Percentiles rank a stretch among this genome's conserved stretches.
Conservation (phyloP, 306 rosid species). For the Comarum palustre region DNA sequence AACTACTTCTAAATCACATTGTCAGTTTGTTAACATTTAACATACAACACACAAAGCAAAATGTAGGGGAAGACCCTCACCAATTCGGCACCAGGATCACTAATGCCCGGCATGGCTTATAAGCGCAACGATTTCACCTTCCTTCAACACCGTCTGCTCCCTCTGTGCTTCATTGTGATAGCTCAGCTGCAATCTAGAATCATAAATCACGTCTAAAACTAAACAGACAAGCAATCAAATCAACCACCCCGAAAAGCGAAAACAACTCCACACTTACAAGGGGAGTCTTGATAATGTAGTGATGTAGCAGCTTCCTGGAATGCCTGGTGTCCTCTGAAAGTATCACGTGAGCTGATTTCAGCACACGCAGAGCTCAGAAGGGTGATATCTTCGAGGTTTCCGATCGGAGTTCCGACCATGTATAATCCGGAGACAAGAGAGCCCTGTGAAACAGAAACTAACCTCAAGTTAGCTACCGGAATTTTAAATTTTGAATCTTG, state of each 20-base stretch:
- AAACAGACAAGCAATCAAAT: background rate
- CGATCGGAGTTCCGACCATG: constrained; percentile 86
- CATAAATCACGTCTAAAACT: constrained; percentile 26
- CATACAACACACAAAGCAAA: background rate
- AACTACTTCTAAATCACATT: background rate
- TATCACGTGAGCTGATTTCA: constrained; percentile 71
- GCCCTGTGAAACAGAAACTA: constrained; percentile 33
- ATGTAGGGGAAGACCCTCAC: constrained; percentile 33
- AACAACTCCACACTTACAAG: constrained; percentile 48
- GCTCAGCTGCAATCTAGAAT: constrained; percentile 64
- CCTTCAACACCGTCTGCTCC: constrained; percentile 71
- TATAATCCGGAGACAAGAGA: constrained; percentile 71
- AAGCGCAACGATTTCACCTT: constrained; percentile 83
- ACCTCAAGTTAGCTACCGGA: background rate
- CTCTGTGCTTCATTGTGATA: constrained; percentile 89
- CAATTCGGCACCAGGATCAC: constrained; percentile 90
- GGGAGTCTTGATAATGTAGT: constrained; percentile 76
- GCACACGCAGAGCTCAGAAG: constrained; percentile 74
- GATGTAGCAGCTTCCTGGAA: constrained; percentile 79
- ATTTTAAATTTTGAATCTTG: background rate
- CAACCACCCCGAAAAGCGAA: background rate
- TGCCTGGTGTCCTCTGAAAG: constrained; percentile 94
- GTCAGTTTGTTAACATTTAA: background rate
- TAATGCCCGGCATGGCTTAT: constrained; percentile 76
- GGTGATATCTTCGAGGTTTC: constrained; percentile 77